Evolutionary conservation across 2,329 filamentous ascomycete genomes (phyloP), one percentile per base, ranked within the genome.

Genomic region (Botrytis pseudocinerea): DNA sequence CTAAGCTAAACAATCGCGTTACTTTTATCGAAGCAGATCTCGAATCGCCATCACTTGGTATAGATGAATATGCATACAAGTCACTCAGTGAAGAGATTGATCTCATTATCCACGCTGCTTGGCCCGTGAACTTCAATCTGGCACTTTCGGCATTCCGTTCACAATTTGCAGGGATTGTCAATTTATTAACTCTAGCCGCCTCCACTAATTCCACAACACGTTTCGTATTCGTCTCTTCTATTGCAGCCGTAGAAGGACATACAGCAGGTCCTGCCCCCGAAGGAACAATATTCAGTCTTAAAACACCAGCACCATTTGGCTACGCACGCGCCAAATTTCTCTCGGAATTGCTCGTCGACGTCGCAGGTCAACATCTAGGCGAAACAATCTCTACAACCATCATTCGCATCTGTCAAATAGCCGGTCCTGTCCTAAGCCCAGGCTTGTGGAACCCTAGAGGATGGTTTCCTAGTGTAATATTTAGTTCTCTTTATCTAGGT

Each of bases 11-110:
- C 35, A 85, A 83, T 79, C 12, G 35, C 16, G 81, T 84, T 35
- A 82, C 85, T 60, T 87, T 89, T 51, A 76, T 86, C 6, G 82
- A 84, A 59, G 84, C 83, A 2, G 85, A 89, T 75, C 82, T 85
- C 25, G 82, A 84, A 0, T 82, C 83, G 18, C 79, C 82, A 0
- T 78, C 82, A 18, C 82, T 91, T 0, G 88, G 88, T 0, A 82
- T 91, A 0, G 73, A 0, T 35, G 46, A 32, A 42, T 8, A 28
- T 44, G n/a, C 40, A 32, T 75, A 74, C 42, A 7, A 42, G 22
- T 44, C 69, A 40, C 57, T 76, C 20, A 44, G 59, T 18, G 61
- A 80, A 77, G 64, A 38, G 1, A 48, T 62, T 20, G 73, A 71
- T 32, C 42, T 74, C 20, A 74, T 77, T 16, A 73, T 77, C 32